Conservation (phyloP, 2,329 filamentous ascomycete species). For the Parasarocladium wereldwijsianum region DNA sequence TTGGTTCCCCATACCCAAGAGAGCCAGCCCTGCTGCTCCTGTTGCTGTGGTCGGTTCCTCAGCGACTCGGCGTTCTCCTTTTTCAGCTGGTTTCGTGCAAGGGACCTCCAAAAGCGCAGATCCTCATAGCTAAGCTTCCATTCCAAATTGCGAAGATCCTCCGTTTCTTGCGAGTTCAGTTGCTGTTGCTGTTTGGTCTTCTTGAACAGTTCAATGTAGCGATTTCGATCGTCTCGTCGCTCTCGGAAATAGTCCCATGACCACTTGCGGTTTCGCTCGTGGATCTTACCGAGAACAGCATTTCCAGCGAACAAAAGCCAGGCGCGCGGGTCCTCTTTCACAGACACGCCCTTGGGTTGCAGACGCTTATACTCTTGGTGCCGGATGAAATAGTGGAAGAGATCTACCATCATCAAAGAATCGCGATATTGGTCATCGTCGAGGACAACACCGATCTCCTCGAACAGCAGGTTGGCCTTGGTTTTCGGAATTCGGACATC, state of each 20-base stretch:
- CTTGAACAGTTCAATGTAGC: slow-evolving; percentile 92
- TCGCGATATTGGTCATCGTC: slow-evolving; percentile 97
- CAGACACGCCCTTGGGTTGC: slow-evolving; percentile 65
- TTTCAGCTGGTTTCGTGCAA: slow-evolving; percentile 84
- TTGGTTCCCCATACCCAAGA: slow-evolving; percentile 86
- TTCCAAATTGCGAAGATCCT: slow-evolving; percentile 64
- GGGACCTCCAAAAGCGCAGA: slow-evolving; percentile 87
- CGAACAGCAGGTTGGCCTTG: slow-evolving; percentile 83
- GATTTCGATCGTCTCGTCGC: slow-evolving; percentile 72
- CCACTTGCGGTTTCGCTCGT: slow-evolving; percentile 85
- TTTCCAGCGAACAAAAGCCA: slow-evolving; percentile 89
- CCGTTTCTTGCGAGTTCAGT: slow-evolving; percentile 52
- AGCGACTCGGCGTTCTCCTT: slow-evolving; percentile 90
- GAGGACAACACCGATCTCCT: slow-evolving; percentile 94
- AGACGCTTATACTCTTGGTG: slow-evolving; percentile 94
- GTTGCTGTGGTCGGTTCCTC: slow-evolving; percentile 39
- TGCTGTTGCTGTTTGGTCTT: slow-evolving; percentile 70
- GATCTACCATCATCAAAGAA: slow-evolving; percentile 90
- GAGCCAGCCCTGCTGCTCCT: slow-evolving; percentile 73
- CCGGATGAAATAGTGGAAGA: slow-evolving; percentile 96
- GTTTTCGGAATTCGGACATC: slow-evolving; percentile 66
- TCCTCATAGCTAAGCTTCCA: slow-evolving; percentile 88
- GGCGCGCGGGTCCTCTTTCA: slow-evolving; percentile 79
- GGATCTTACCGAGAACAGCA: slow-evolving; percentile 83
- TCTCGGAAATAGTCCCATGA: slow-evolving; percentile 94